Percentiles rank a stretch among this genome's conserved stretches.
These are phyloP conservation scores for Dipodascopsis uninucleata DNA, from an alignment of 805 yeast species.

Conservation along the genomic window DNA sequence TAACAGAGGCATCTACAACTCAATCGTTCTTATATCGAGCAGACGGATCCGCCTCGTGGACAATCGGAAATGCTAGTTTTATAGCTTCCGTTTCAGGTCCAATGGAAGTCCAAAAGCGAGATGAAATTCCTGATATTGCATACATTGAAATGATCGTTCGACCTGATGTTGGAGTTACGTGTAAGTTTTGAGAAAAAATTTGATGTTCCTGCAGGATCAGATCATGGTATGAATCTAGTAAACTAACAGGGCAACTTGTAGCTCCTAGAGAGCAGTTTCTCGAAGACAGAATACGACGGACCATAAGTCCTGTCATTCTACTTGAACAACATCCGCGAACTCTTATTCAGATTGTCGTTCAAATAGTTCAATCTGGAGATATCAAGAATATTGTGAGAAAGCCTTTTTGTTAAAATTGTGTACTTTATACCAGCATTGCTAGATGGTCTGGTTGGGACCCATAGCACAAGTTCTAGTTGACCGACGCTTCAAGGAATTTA, in stretches of 20 bases:
- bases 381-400: slow-evolving; percentile 29
- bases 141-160: slow-evolving; percentile 73
- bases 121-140: slow-evolving; percentile 76
- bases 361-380: slow-evolving; percentile 56
- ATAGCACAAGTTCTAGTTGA: slow-evolving; percentile 1
- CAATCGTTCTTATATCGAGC: slow-evolving; percentile 16
- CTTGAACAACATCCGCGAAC: slow-evolving; percentile 74
- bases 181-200: slow-evolving; percentile 28
- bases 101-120: slow-evolving; percentile 74
- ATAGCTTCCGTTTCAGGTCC: slow-evolving; percentile 87
- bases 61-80: slow-evolving; percentile 36
- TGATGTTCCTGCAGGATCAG: no score
- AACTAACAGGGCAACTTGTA: slow-evolving; percentile 23
- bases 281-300: slow-evolving; percentile 64
- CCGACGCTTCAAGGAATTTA: slow-evolving; percentile 5
- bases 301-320: slow-evolving; percentile 58
- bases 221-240: slow-evolving; percentile 1
- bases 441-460: neutral
- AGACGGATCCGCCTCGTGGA: slow-evolving; percentile 27
- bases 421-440: slow-evolving; percentile 5
- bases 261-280: slow-evolving; percentile 67
- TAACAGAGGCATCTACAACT: neutral
- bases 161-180: slow-evolving; percentile 73
- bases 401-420: neutral
- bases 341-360: slow-evolving; percentile 64